Conservation (phyloP, 768 basidiomycete genomes). For the Trichaptum fuscoviolaceum region DNA sequence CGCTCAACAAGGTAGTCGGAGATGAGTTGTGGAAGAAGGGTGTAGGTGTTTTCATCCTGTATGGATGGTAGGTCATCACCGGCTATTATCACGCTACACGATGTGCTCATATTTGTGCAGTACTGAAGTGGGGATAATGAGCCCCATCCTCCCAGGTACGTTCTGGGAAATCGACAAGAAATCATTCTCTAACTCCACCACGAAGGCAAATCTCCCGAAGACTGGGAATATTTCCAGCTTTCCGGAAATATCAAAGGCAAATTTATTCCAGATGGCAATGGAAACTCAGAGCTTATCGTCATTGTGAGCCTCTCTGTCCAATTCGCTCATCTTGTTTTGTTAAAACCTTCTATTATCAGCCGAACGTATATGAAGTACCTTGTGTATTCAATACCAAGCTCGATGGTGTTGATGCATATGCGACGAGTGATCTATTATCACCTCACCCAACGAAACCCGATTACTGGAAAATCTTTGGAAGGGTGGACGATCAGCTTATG, state of each 20-base stretch:
- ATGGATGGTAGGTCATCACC: slow-evolving; percentile 9
- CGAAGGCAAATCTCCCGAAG: neutral
- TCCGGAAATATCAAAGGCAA: slow-evolving; percentile 17
- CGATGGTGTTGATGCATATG: slow-evolving; percentile 34
- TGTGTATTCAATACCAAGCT: slow-evolving; percentile 29
- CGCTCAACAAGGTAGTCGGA: slow-evolving; percentile 20
- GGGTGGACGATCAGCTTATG: slow-evolving; percentile 41
- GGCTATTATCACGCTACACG: neutral
- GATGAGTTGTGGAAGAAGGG: slow-evolving; percentile 20
- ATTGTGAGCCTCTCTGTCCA: slow-evolving; percentile 24
- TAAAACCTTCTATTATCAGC: neutral
- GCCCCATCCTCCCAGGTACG: neutral
- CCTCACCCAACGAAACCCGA: slow-evolving; percentile 18
- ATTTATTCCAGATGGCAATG: slow-evolving; percentile 23
- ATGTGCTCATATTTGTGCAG: neutral
- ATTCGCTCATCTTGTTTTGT: slow-evolving; percentile 1
- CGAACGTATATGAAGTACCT: slow-evolving; percentile 8
- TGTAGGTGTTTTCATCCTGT: slow-evolving; percentile 13
- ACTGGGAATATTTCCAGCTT: slow-evolving; percentile 33
- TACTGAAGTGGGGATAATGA: neutral
- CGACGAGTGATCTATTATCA: slow-evolving; percentile 14
- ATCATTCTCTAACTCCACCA: neutral
- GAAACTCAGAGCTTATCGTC: slow-evolving; percentile 31
- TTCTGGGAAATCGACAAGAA: neutral
- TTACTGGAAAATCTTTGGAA: slow-evolving; percentile 32